These are phyloP conservation scores for Pogostemon cablin DNA, from an alignment of 257 asterid genomes.

Conservation along the genomic window DNA sequence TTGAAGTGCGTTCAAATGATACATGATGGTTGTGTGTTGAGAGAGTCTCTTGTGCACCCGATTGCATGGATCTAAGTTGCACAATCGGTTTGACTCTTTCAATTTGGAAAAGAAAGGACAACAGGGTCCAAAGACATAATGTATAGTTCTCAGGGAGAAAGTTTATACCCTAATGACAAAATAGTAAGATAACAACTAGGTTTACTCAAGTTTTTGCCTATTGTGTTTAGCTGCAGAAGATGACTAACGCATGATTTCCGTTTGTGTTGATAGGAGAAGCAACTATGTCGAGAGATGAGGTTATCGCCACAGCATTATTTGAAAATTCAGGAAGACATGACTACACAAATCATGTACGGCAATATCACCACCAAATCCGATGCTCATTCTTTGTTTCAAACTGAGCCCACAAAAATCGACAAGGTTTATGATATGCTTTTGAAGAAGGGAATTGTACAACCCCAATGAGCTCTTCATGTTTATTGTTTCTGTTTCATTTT, in stretches of 20 bases:
- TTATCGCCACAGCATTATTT: slow-evolving; percentile 67
- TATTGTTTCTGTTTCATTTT: not conserved
- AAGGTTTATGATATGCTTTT: slow-evolving; percentile 72
- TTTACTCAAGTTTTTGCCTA: too few species aligned
- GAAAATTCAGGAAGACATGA: slow-evolving; percentile 63
- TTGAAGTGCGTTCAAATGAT: too few species aligned
- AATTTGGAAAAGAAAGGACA: too few species aligned
- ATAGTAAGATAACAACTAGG: too few species aligned
- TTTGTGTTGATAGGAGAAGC: slow-evolving; percentile 67
- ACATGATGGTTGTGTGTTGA: too few species aligned
- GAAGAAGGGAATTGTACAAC: slow-evolving; percentile 64
- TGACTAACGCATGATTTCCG: slow-evolving; percentile 9
- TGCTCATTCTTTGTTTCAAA: slow-evolving; percentile 64
- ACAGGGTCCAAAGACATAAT: too few species aligned
- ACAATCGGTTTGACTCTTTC: too few species aligned
- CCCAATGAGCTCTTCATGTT: not conserved
- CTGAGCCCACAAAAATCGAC: slow-evolving; percentile 70
- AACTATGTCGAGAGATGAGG: slow-evolving; percentile 71
- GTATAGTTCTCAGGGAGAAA: too few species aligned
- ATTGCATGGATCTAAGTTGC: too few species aligned
- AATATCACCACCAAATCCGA: slow-evolving; percentile 73
- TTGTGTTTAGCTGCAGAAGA: not conserved
- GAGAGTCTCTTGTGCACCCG: too few species aligned
- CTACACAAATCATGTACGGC: slow-evolving; percentile 58
- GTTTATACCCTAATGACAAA: too few species aligned